Percentiles rank a stretch among this genome's conserved stretches.
Conservation (phyloP, 2,329 filamentous ascomycete genomes). For the Rachicladosporium sp. region DNA sequence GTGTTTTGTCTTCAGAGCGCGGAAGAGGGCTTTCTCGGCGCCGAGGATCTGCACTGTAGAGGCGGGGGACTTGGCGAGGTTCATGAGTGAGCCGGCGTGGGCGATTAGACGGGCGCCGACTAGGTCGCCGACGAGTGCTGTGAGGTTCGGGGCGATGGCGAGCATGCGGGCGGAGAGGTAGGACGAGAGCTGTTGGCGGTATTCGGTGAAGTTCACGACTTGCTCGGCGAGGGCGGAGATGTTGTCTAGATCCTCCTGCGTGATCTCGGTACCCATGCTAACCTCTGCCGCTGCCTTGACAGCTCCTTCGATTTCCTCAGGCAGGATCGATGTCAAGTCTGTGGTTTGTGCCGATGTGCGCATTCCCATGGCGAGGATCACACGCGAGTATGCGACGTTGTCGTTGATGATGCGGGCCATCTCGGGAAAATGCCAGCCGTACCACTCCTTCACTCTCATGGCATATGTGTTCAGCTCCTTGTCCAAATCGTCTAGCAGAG, state of each 20-base stretch:
- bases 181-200: conserved; percentile 72
- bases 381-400: conserved; percentile 83
- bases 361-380: conserved; percentile 83
- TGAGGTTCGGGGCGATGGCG: conserved; percentile 91
- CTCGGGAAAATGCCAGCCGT: conserved; percentile 99
- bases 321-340: conserved; percentile 79
- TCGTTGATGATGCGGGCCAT: conserved; percentile 95
- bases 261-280: conserved; percentile 97
- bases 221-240: conserved; percentile 86
- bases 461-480: conserved; percentile 98
- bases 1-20: conserved; percentile 97
- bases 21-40: conserved; percentile 97
- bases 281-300: conserved; percentile 93
- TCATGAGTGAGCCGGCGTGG: conserved; percentile 87
- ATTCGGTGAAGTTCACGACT: conserved; percentile 83
- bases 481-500: conserved; percentile 86
- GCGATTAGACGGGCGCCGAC: conserved; percentile 92
- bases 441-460: conserved; percentile 99
- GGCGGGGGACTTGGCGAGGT: conserved; percentile 85
- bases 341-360: conserved; percentile 63
- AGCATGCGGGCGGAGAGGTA: conserved; percentile 92
- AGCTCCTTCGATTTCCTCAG: conserved; percentile 84
- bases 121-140: conserved; percentile 80
- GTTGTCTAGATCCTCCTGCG: conserved; percentile 80
- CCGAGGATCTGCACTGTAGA: conserved; percentile 96